These are phyloP conservation scores for Sugiyamaella japonica DNA, from an alignment of 1,139 yeast genomes.

Conservation along the genomic window DNA sequence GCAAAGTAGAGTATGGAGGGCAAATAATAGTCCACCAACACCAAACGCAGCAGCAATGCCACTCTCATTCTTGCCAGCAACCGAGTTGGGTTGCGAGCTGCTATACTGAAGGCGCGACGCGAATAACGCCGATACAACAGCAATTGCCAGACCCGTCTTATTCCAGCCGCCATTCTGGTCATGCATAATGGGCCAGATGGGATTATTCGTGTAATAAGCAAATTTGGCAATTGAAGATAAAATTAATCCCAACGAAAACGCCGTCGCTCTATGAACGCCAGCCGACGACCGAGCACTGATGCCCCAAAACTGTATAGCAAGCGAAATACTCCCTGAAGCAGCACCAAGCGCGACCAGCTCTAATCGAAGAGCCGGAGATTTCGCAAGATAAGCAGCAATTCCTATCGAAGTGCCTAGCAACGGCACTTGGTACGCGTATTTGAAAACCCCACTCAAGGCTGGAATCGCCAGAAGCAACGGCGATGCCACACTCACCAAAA, in stretches of 20 bases:
- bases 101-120: constrained; percentile 45
- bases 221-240: constrained; percentile 73
- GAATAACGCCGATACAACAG: constrained; percentile 60
- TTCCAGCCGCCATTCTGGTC: constrained; percentile 84
- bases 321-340: constrained; percentile 60
- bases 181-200: constrained; percentile 95
- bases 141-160: constrained; percentile 65
- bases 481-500: constrained; percentile 57
- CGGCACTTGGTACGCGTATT: constrained; percentile 53
- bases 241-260: constrained; percentile 72
- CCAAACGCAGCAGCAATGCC: constrained; percentile 61
- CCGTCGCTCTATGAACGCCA: constrained; percentile 54
- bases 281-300: constrained; percentile 48
- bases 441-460: constrained; percentile 50
- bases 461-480: constrained; percentile 61
- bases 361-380: constrained; percentile 68
- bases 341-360: constrained; percentile 66
- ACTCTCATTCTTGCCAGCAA: constrained; percentile 35
- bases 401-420: constrained; percentile 64
- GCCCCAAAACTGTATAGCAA: constrained; percentile 59
- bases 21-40: constrained; percentile 73
- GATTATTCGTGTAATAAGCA: constrained; percentile 80
- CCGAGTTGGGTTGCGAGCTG: constrained; percentile 29
- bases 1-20: constrained; percentile 69
- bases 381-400: constrained; percentile 69